These are phyloP conservation scores for Clausena lansium DNA, from an alignment of 345 rosid species.

Conservation along the genomic window DNA sequence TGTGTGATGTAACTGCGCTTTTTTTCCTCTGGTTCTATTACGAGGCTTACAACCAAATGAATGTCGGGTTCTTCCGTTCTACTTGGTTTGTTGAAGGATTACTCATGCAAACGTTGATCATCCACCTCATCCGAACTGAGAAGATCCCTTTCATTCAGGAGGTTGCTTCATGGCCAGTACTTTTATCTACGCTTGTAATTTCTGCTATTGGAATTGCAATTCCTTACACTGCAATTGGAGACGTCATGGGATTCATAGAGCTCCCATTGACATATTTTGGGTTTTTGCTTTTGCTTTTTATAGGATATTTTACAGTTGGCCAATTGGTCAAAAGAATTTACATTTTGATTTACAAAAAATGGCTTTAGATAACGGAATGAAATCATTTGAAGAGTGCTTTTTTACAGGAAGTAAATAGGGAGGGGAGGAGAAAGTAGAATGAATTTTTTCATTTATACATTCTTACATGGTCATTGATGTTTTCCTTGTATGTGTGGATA, in stretches of 20 bases:
- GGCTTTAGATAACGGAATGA: conserved; percentile 63
- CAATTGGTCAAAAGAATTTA: conserved; percentile 60
- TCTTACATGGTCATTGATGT: conserved; percentile 4
- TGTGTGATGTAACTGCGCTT: conserved; percentile 47
- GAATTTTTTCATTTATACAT: conserved; percentile 16
- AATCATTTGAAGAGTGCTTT: too few species aligned
- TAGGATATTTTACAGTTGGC: conserved; percentile 56
- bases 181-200: conserved; percentile 45
- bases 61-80: conserved; percentile 38
- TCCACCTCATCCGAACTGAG: conserved; percentile 65
- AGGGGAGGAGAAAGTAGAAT: neutral
- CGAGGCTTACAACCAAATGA: neutral
- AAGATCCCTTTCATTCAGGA: conserved; percentile 62
- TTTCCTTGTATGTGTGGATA: neutral
- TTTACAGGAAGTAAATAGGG: too few species aligned
- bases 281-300: conserved; percentile 53
- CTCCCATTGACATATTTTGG: conserved; percentile 56
- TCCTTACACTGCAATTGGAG: conserved; percentile 41
- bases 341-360: conserved; percentile 45
- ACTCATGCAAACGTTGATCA: conserved; percentile 62
- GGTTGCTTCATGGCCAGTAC: conserved; percentile 60
- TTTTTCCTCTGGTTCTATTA: conserved; percentile 46
- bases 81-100: conserved; percentile 68
- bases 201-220: conserved; percentile 55
- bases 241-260: conserved; percentile 37